Conservation (phyloP, 768 basidiomycete species). For the Calocybe gangraenosa region DNA sequence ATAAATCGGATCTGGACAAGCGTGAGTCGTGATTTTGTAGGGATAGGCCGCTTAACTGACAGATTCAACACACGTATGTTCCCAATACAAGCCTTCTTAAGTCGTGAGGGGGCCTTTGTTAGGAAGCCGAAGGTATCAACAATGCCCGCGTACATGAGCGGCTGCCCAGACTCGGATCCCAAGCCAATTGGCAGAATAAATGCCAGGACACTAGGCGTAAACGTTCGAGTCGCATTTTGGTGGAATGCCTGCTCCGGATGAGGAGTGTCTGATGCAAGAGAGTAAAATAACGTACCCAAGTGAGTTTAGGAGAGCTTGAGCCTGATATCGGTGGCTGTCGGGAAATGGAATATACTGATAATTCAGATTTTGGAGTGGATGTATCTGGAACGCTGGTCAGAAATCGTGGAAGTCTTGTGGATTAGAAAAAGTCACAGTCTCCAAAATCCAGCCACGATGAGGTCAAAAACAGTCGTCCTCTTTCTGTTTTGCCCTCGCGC, state of each 20-base stretch:
- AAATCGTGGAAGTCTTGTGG: background rate
- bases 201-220: constrained; percentile 40
- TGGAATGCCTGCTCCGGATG: constrained; percentile 25
- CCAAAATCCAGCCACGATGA: constrained; percentile 56
- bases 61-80: constrained; percentile 45
- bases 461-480: constrained; percentile 40
- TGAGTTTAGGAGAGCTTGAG: constrained; percentile 16
- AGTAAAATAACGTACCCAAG: constrained; percentile 35
- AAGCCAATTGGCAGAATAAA: constrained; percentile 42
- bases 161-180: constrained; percentile 24
- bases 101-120: constrained; percentile 24
- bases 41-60: constrained; percentile 39
- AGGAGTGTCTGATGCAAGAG: constrained; percentile 5
- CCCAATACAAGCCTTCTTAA: constrained; percentile 44
- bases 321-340: constrained; percentile 13
- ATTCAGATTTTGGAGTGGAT: constrained; percentile 34
- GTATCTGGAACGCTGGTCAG: constrained; percentile 21
- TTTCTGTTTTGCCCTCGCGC: constrained; percentile 19
- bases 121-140: constrained; percentile 42
- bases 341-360: constrained; percentile 30
- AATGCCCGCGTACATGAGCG: constrained; percentile 42
- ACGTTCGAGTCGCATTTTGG: constrained; percentile 32
- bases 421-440: constrained; percentile 44
- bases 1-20: constrained; percentile 45
- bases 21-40: constrained; percentile 2